Conservation (phyloP, 352 stramenopile genomes). For the Phytophthora uliginosa region DNA sequence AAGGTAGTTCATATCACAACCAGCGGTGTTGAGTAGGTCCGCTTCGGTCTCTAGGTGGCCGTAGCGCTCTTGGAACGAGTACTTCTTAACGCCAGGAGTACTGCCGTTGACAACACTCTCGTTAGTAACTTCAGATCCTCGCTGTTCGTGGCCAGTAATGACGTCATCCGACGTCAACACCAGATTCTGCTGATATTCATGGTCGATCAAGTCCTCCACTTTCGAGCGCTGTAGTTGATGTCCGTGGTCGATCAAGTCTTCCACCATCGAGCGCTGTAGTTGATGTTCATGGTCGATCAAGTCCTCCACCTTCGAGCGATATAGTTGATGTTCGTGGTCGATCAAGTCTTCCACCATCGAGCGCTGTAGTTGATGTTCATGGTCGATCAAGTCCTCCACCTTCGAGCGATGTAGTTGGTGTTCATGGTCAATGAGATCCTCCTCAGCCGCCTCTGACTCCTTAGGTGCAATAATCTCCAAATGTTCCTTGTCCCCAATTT, state of each 20-base stretch:
- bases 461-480: constrained; percentile 9
- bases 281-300: constrained; percentile 12
- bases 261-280: constrained; percentile 11
- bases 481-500: constrained; percentile 7
- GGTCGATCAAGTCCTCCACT: constrained; percentile 18
- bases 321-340: constrained; percentile 6
- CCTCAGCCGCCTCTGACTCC: constrained; percentile 6
- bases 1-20: constrained; percentile 69
- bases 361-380: constrained; percentile 17
- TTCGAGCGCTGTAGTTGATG: constrained; percentile 1
- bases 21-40: constrained; percentile 51
- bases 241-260: constrained; percentile 19
- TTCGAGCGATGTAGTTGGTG: neutral
- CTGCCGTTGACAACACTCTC: neutral
- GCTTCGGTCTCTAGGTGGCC: constrained; percentile 8
- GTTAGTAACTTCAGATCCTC: neutral
- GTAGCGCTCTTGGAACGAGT: constrained; percentile 17
- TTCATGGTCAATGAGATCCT: constrained; percentile 27
- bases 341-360: constrained; percentile 25
- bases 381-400: constrained; percentile 12
- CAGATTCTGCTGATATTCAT: constrained; percentile 14
- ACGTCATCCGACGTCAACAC: neutral
- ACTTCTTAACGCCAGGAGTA: constrained; percentile 18
- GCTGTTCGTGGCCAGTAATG: constrained; percentile 3
- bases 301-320: constrained; percentile 20